These are phyloP conservation scores for Geotrichum ghanense DNA, from an alignment of 805 yeast genomes.

Conservation along the genomic window DNA sequence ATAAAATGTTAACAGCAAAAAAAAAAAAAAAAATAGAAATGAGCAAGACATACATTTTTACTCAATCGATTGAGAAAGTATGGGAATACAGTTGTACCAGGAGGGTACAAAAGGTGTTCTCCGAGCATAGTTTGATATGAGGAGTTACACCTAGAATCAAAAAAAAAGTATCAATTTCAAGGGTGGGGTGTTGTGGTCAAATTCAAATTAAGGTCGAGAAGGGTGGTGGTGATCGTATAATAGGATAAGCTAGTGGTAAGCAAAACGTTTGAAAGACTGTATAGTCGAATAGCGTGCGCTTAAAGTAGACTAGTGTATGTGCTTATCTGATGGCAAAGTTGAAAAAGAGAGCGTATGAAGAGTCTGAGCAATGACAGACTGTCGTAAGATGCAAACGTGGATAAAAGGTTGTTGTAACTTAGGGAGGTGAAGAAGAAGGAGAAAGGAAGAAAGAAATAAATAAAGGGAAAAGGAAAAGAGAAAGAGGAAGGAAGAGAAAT, in stretches of 20 bases:
- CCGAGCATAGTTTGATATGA: background rate
- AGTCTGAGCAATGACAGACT: background rate
- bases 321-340: background rate
- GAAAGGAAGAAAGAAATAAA: background rate
- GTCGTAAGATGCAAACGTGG: background rate
- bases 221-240: background rate
- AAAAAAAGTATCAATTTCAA: too few species aligned
- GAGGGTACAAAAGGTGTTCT: background rate
- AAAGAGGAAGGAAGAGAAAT: background rate
- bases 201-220: background rate
- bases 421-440: background rate
- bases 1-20: too few species aligned
- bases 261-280: background rate
- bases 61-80: background rate
- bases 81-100: background rate
- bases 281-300: background rate
- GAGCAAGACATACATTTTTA: background rate
- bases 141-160: background rate
- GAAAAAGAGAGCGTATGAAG: background rate
- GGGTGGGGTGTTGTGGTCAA: too few species aligned
- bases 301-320: background rate
- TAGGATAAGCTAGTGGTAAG: background rate
- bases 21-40: background rate
- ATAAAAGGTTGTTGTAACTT: background rate
- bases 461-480: background rate